Conservation (phyloP, 176 grass and related monocot species). For the Aegilops longissima region DNA sequence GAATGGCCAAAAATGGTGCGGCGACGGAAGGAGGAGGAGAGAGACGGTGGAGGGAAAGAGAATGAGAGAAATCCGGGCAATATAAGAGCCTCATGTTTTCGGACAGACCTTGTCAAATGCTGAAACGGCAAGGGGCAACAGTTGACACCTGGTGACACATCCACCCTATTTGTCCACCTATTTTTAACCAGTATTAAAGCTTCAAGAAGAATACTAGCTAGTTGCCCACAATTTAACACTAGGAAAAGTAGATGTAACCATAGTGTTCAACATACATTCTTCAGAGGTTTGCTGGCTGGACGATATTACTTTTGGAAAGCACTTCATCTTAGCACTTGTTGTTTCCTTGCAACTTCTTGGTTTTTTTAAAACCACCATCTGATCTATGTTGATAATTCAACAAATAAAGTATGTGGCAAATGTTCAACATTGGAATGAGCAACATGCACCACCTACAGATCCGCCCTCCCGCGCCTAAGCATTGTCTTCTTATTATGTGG, state of each 20-base stretch:
- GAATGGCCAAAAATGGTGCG: constrained; percentile 31
- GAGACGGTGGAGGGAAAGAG: background rate
- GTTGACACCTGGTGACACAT: constrained; percentile 34
- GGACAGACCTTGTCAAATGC: constrained; percentile 44
- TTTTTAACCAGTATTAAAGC: background rate
- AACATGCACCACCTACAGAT: too few relatives aligned
- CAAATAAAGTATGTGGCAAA: background rate
- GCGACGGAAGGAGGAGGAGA: background rate
- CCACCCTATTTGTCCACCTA: constrained; percentile 13
- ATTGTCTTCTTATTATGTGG: too few relatives aligned
- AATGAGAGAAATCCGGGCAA: constrained; percentile 55
- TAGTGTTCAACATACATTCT: too few relatives aligned
- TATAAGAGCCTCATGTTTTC: constrained; percentile 42
- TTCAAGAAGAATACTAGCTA: background rate
- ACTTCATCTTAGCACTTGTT: too few relatives aligned
- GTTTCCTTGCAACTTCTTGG: too few relatives aligned
- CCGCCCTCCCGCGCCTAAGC: too few relatives aligned
- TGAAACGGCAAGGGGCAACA: background rate
- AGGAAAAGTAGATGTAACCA: background rate
- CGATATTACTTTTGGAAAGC: too few relatives aligned
- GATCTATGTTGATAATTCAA: background rate
- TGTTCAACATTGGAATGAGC: background rate
- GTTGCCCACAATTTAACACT: background rate
- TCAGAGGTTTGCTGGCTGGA: too few relatives aligned
- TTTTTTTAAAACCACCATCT: too few relatives aligned